phyloP scores from a whole-genome alignment of 768 basidiomycete genomes.

The Amanita fuliginea region DNA sequence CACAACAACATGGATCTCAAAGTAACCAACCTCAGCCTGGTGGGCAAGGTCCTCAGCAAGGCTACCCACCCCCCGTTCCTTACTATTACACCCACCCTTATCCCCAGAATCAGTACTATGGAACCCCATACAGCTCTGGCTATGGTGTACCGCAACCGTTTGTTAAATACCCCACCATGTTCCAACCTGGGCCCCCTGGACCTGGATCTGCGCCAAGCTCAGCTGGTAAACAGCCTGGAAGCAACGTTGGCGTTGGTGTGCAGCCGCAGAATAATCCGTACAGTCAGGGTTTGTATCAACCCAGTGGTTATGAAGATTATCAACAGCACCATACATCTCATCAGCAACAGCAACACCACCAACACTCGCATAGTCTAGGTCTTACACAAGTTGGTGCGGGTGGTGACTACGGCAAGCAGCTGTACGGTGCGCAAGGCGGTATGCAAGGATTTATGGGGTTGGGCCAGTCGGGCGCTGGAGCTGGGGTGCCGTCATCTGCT shows the following conservation, averaged over 20 bases:
- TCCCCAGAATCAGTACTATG: constrained; percentile 70
- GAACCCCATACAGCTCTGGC: constrained; percentile 50
- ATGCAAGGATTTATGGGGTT: constrained; percentile 69
- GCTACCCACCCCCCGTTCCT: constrained; percentile 49
- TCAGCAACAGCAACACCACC: constrained; percentile 46
- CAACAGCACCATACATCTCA: constrained; percentile 38
- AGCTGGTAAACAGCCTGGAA: constrained; percentile 53
- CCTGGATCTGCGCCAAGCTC: constrained; percentile 57
- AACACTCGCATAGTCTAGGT: constrained; percentile 37
- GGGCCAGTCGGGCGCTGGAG: constrained; percentile 29
- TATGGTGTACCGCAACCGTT: constrained; percentile 57
- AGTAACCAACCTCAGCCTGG: constrained; percentile 48
- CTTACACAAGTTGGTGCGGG: constrained; percentile 24
- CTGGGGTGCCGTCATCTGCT: constrained; percentile 24
- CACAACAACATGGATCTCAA: constrained; percentile 45
- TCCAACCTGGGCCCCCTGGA: constrained; percentile 60
- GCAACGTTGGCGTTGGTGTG: constrained; percentile 34
- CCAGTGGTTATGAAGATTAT: constrained; percentile 36
- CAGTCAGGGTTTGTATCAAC: constrained; percentile 54
- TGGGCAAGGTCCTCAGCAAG: constrained; percentile 57
- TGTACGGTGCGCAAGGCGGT: constrained; percentile 41
- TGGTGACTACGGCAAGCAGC: constrained; percentile 32
- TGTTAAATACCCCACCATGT: constrained; percentile 71
- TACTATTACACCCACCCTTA: constrained; percentile 60
- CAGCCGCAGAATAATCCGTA: constrained; percentile 47